phyloP scores from a whole-genome alignment of 495 filamentous ascomycete genomes.

The Tuber microsphaerosporum region DNA sequence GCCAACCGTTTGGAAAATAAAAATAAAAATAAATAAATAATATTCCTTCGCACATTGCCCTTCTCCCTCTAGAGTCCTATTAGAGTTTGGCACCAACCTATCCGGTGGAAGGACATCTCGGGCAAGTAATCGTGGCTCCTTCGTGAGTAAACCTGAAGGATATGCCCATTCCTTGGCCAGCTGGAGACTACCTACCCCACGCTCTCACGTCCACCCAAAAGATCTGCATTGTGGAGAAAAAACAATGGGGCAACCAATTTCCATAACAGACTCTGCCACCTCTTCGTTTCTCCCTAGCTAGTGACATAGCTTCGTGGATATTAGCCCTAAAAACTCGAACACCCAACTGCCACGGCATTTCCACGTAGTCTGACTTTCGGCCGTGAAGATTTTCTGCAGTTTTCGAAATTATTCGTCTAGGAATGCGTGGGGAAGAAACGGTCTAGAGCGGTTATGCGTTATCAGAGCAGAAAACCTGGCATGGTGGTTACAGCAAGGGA shows the following conservation, averaged over 20 bases:
- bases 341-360: neutral
- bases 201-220: neutral
- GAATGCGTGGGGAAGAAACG: neutral
- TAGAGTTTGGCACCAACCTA: neutral
- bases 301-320: neutral
- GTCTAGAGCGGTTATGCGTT: neutral
- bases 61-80: neutral
- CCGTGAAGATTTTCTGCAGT: neutral
- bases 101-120: neutral
- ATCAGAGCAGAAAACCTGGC: neutral
- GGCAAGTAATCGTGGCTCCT: neutral
- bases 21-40: neutral
- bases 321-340: neutral
- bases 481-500: neutral
- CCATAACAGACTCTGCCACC: neutral
- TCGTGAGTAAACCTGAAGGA: neutral
- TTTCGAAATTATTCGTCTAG: neutral
- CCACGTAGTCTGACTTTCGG: neutral
- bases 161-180: neutral
- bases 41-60: neutral
- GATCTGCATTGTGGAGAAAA: neutral
- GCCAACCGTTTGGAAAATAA: neutral
- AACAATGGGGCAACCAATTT: neutral
- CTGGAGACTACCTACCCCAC: neutral
- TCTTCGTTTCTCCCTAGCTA: neutral